phyloP scores from a whole-genome alignment of 305 asterid genomes.

The Petunia hybrid region DNA sequence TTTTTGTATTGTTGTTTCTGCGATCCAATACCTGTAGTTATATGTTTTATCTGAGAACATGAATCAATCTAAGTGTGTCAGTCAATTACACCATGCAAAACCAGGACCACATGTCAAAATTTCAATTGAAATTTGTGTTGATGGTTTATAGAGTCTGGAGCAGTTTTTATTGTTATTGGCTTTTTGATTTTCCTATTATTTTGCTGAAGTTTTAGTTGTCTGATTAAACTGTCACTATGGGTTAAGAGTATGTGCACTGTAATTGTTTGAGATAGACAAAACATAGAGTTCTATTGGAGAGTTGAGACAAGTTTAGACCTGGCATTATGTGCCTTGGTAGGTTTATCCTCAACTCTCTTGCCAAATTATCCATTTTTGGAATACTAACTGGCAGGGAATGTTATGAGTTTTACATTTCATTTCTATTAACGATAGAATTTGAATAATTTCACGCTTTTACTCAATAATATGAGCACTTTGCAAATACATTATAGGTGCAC shows the following conservation, averaged over 20 bases:
- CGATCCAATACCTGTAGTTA: too few relatives aligned
- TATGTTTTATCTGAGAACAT: too few relatives aligned
- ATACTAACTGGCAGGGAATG: background rate
- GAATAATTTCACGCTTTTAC: constrained; percentile 17
- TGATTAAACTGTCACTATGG: background rate
- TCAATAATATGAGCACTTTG: constrained; percentile 7
- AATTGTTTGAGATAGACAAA: background rate
- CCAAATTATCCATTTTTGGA: background rate
- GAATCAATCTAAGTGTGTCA: too few relatives aligned
- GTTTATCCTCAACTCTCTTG: background rate
- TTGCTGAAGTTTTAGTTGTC: background rate
- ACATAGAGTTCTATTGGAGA: background rate
- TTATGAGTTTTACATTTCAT: background rate
- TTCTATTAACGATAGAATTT: background rate
- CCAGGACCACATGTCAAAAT: too few relatives aligned
- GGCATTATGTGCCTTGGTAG: background rate
- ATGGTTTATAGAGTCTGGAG: background rate
- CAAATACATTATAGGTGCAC: constrained; percentile 19
- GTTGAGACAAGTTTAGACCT: constrained; percentile 6
- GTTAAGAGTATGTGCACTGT: background rate
- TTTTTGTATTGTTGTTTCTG: too few relatives aligned
- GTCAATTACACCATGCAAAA: too few relatives aligned
- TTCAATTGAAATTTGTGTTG: background rate
- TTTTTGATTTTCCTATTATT: background rate
- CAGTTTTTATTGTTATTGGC: background rate